phyloP scores from a whole-genome alignment of 768 basidiomycete genomes.

The Russula earlei region DNA sequence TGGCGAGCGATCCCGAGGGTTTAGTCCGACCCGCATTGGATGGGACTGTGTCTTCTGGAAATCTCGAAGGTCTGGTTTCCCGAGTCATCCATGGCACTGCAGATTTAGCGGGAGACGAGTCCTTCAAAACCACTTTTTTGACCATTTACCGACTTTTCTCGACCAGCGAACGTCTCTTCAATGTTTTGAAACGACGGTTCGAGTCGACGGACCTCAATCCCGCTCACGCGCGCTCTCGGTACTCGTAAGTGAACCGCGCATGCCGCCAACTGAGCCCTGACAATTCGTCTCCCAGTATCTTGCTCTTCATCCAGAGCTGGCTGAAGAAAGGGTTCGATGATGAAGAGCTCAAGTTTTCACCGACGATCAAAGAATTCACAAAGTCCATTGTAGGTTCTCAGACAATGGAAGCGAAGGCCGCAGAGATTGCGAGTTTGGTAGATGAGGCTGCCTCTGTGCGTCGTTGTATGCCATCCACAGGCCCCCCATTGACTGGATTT shows the following conservation, averaged over 20 bases:
- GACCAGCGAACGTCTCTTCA: not conserved
- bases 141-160: slow-evolving; percentile 8
- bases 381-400: not conserved
- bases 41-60: slow-evolving; percentile 7
- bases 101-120: not conserved
- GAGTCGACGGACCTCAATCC: not conserved
- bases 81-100: not conserved
- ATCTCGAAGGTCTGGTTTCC: slow-evolving; percentile 11
- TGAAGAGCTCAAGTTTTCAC: not conserved
- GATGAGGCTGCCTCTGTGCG: not conserved
- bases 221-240: not conserved
- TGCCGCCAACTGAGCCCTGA: not conserved
- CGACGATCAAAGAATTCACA: not conserved
- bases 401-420: not conserved
- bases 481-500: not conserved
- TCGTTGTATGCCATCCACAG: not conserved
- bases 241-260: not conserved
- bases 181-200: slow-evolving; percentile 7
- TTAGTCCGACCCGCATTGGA: not conserved
- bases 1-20: slow-evolving; percentile 1
- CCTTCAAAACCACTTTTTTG: not conserved
- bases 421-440: not conserved
- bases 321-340: slow-evolving; percentile 11
- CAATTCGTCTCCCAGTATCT: not conserved
- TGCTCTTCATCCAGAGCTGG: slow-evolving; percentile 11